A percentile compares a stretch with the other conserved stretches of the same genome.
phyloP scores from a whole-genome alignment of 176 grass and related monocot genomes.

The Dendrocalamus sinicus region DNA sequence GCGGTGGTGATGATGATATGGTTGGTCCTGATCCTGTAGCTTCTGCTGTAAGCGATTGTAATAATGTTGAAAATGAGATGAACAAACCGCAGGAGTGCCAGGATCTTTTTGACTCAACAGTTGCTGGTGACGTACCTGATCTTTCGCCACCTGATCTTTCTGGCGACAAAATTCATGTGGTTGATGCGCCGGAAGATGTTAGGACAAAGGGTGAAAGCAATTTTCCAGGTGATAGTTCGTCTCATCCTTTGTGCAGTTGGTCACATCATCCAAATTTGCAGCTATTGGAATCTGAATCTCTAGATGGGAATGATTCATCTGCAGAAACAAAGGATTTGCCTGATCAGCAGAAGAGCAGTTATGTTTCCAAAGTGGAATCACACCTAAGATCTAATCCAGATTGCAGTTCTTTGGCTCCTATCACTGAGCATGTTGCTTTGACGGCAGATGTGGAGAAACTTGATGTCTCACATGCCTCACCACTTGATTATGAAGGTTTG shows the following conservation, averaged over 20 bases:
- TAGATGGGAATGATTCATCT: conserved; percentile 26
- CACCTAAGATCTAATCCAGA: conserved; percentile 37
- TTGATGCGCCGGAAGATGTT: conserved; percentile 33
- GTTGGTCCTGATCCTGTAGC: conserved; percentile 31
- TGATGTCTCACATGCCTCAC: conserved; percentile 10
- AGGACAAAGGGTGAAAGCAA: conserved; percentile 38
- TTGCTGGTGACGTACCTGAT: conserved; percentile 28
- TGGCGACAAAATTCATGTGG: conserved; percentile 34
- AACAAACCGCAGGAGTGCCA: conserved; percentile 23
- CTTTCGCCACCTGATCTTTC: conserved; percentile 27
- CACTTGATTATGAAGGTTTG: conserved; percentile 27
- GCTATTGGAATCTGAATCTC: conserved; percentile 33
- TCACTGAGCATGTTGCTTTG: conserved; percentile 22
- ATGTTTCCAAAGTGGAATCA: conserved; percentile 41
- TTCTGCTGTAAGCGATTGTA: conserved; percentile 27
- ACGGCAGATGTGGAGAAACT: conserved; percentile 40
- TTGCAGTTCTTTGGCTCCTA: conserved; percentile 27
- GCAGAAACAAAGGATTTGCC: conserved; percentile 46
- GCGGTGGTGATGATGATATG: conserved; percentile 35
- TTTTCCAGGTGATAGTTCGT: conserved; percentile 34
- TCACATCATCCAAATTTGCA: conserved; percentile 24
- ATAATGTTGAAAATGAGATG: conserved; percentile 43
- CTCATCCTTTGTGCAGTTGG: conserved; percentile 19
- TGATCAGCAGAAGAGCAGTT: conserved; percentile 35
- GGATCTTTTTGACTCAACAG: conserved; percentile 18